phyloP scores from a whole-genome alignment of 257 asterid species.

The Solanum ahanhuiri region DNA sequence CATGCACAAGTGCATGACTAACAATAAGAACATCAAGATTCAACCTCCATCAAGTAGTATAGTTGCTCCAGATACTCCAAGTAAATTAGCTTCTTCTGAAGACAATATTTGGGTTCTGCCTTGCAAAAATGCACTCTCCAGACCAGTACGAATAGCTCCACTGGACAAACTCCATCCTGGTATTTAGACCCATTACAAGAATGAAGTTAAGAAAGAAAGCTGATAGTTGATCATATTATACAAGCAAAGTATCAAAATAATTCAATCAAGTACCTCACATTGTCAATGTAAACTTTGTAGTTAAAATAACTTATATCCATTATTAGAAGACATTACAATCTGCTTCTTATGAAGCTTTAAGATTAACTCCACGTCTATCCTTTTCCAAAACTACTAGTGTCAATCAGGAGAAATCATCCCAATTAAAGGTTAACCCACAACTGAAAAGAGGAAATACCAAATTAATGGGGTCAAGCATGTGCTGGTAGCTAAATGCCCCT shows the following conservation, averaged over 20 bases:
- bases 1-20: neutral
- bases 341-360: neutral
- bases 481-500: neutral
- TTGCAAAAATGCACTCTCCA: conserved; percentile 47
- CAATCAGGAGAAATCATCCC: neutral
- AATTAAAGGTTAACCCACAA: neutral
- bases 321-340: neutral
- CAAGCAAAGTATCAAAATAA: neutral
- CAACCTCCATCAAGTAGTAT: conserved; percentile 89
- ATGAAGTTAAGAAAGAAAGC: neutral
- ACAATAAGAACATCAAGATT: neutral
- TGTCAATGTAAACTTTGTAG: neutral
- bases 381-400: neutral
- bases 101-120: conserved; percentile 83
- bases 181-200: neutral
- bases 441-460: neutral
- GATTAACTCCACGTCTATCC: neutral
- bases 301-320: neutral
- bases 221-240: neutral
- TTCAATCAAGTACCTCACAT: neutral
- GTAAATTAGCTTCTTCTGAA: conserved; percentile 46
- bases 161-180: conserved; percentile 45
- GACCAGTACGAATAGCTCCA: conserved; percentile 65
- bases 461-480: neutral
- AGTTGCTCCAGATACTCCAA: conserved; percentile 57